Evolutionary conservation across 2,329 filamentous ascomycete species (phyloP).

Genomic region (Kalmusia sp.): DNA sequence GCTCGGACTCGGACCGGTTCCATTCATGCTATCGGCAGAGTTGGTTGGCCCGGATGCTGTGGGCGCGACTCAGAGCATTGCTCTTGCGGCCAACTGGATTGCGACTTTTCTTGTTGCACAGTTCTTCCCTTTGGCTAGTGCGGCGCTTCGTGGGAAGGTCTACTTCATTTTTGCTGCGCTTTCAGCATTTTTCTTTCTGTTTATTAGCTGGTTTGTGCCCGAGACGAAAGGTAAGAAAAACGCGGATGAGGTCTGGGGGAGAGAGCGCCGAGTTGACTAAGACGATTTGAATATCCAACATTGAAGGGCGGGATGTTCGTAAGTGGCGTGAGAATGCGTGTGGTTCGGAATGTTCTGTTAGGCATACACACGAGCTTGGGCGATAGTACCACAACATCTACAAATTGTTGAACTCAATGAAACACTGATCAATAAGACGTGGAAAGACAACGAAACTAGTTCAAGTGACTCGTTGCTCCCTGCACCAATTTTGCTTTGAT

Average conservation of each 20-base stretch:
- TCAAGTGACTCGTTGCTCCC: constrained; percentile 12
- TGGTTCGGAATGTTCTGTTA: no score
- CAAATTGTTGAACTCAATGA: no score
- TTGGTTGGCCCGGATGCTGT: constrained; percentile 90
- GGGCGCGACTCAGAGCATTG: constrained; percentile 89
- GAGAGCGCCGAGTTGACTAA: constrained; percentile 52
- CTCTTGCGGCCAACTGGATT: constrained; percentile 84
- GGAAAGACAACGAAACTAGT: neutral
- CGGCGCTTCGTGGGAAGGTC: constrained; percentile 78
- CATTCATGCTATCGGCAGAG: constrained; percentile 92
- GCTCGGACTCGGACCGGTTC: constrained; percentile 88
- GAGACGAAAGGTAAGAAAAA: constrained; percentile 88
- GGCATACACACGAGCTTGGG: no score
- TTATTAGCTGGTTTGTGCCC: constrained; percentile 78
- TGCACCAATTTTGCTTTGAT: constrained; percentile 7
- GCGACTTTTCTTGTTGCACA: constrained; percentile 93
- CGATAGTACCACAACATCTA: no score
- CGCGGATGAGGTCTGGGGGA: constrained; percentile 90
- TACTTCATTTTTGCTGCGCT: constrained; percentile 90
- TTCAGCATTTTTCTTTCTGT: constrained; percentile 71
- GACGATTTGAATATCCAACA: no score
- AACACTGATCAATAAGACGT: no score
- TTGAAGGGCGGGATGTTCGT: no score
- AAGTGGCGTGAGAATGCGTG: neutral
- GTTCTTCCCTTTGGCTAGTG: constrained; percentile 90